Evolutionary conservation across 2,329 filamentous ascomycete species (phyloP).

Genomic region (Fusarium tjaetaba): DNA sequence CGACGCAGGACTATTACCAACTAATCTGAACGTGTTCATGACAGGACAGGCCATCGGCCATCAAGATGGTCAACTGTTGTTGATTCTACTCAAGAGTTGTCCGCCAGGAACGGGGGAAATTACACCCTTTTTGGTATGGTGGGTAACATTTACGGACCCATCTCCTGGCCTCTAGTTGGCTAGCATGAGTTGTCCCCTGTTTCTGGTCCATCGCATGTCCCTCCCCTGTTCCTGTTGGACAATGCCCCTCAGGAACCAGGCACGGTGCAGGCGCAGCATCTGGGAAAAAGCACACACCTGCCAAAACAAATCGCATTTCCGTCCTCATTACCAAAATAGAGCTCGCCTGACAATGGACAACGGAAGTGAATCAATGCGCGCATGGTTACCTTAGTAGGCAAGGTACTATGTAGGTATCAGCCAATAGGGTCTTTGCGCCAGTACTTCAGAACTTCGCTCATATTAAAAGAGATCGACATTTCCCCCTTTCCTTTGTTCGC

Average conservation of each 20-base stretch:
- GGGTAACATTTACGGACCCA: conserved; percentile 5
- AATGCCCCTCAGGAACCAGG: conserved; percentile 10
- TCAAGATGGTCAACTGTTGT: background rate
- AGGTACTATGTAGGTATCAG: background rate
- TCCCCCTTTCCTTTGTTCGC: conserved; percentile 19
- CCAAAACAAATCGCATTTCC: conserved; percentile 26
- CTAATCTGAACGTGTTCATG: background rate
- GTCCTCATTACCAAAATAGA: background rate
- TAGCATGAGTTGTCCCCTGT: conserved; percentile 4
- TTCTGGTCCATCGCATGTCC: conserved; percentile 20
- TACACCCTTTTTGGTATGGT: conserved; percentile 19
- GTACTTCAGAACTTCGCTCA: conserved; percentile 6
- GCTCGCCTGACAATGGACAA: background rate
- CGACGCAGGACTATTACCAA: background rate
- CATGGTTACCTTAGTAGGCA: background rate
- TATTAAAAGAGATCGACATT: conserved; percentile 32
- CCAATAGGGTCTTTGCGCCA: background rate
- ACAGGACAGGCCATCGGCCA: background rate
- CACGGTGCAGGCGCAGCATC: background rate
- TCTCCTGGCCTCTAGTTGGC: conserved; percentile 14
- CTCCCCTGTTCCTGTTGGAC: conserved; percentile 8
- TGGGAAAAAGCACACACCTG: conserved; percentile 2
- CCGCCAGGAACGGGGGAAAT: conserved; percentile 28
- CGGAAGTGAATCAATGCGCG: conserved; percentile 1
- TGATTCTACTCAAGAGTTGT: conserved; percentile 5